Percentiles rank a stretch among this genome's conserved stretches.
These are phyloP conservation scores for Lumnitzera littorea DNA, from an alignment of 345 rosid genomes.

Conservation along the genomic window DNA sequence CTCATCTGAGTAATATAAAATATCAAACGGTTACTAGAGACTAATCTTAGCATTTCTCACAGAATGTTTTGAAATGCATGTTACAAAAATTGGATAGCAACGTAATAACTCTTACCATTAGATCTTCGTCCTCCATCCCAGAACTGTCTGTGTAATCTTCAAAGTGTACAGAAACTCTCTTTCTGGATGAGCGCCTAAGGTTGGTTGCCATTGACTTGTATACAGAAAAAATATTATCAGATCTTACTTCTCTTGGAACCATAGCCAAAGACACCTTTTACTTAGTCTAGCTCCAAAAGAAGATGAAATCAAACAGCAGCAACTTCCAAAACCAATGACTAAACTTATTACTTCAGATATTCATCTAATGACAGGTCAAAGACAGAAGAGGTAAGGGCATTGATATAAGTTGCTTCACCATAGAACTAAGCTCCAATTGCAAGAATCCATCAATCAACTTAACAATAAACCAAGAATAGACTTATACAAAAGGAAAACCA, in stretches of 20 bases:
- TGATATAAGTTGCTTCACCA: too few species aligned
- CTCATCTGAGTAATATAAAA: too few species aligned
- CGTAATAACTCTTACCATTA: constrained; percentile 61
- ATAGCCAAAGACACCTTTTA: neutral
- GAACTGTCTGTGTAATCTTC: constrained; percentile 84
- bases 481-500: neutral
- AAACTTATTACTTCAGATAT: neutral
- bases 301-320: neutral
- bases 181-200: constrained; percentile 94
- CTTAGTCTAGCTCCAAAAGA: neutral
- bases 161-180: constrained; percentile 72
- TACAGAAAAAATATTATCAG: constrained; percentile 16
- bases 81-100: neutral
- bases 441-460: too few species aligned
- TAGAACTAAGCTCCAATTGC: too few species aligned
- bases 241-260: constrained; percentile 2
- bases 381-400: too few species aligned
- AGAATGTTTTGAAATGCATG: too few species aligned
- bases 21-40: too few species aligned
- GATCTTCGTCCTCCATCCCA: constrained; percentile 89
- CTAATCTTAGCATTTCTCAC: too few species aligned
- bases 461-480: neutral
- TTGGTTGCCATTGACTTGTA: constrained; percentile 64
- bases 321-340: neutral
- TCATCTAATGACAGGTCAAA: too few species aligned